phyloP scores from a whole-genome alignment of 2,329 filamentous ascomycete species.

The Trichoderma cornu-damae region DNA sequence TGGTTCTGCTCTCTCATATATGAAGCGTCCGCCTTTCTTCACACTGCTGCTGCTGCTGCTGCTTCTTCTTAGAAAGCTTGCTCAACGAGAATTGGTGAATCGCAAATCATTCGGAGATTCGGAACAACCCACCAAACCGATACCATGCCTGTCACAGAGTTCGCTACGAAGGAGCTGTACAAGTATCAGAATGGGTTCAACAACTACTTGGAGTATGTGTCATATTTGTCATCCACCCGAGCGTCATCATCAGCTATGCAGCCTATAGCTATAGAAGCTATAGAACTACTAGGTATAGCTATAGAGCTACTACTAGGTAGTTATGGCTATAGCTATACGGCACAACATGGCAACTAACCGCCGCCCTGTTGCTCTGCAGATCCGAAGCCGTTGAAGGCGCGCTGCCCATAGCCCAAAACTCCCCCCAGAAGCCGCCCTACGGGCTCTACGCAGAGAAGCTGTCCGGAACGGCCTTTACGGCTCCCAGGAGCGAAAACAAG shows the following conservation, averaged over 20 bases:
- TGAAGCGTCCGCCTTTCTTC: not conserved
- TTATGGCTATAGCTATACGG: not conserved
- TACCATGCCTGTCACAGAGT: conserved; percentile 48
- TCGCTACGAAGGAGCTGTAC: conserved; percentile 54
- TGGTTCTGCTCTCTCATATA: not conserved
- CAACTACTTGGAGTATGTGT: conserved; percentile 64
- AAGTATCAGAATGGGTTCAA: conserved; percentile 74
- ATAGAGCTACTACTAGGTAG: no score
- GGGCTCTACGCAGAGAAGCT: conserved; percentile 80
- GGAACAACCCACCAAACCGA: not conserved
- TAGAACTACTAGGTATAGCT: no score
- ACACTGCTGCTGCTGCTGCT: not conserved
- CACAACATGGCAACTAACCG: not conserved
- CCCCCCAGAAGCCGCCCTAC: conserved; percentile 71
- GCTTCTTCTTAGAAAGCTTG: no score
- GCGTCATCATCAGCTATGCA: not conserved
- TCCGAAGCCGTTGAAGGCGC: conserved; percentile 71
- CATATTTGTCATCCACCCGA: no score
- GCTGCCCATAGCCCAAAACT: conserved; percentile 71
- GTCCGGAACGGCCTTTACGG: conserved; percentile 67
- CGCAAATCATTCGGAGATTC: not conserved
- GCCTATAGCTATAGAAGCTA: no score
- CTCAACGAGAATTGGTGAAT: no score
- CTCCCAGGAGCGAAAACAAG: conserved; percentile 62
- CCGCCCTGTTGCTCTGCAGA: conserved; percentile 39